phyloP scores from a whole-genome alignment of 2,329 filamentous ascomycete genomes.

The Diaporthe vaccinii region DNA sequence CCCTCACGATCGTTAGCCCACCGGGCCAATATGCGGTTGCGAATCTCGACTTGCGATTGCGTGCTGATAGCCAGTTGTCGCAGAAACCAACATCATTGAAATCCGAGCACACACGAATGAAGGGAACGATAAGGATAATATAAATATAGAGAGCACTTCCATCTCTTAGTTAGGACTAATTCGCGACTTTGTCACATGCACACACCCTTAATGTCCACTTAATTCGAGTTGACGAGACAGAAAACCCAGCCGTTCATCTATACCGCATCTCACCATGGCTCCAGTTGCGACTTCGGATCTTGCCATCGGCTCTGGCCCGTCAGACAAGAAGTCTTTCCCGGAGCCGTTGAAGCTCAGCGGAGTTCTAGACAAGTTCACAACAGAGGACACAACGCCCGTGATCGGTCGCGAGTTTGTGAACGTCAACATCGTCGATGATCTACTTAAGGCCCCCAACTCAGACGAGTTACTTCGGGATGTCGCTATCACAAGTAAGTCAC shows the following conservation, averaged over 20 bases:
- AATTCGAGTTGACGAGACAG: neutral
- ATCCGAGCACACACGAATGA: neutral
- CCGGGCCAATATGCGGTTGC: slow-evolving; percentile 10
- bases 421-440: slow-evolving; percentile 40
- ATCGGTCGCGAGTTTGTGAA: slow-evolving; percentile 39
- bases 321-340: slow-evolving; percentile 31
- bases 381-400: slow-evolving; percentile 38
- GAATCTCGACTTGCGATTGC: slow-evolving; percentile 36
- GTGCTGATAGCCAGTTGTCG: slow-evolving; percentile 22
- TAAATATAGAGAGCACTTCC: neutral
- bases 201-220: neutral
- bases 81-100: neutral
- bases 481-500: slow-evolving; percentile 36
- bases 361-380: slow-evolving; percentile 33
- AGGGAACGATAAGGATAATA: neutral
- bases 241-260: neutral
- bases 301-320: slow-evolving; percentile 14
- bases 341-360: slow-evolving; percentile 37
- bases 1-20: slow-evolving; percentile 3
- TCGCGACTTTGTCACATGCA: too few relatives aligned
- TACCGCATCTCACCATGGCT: slow-evolving; percentile 19
- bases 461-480: slow-evolving; percentile 38
- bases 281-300: slow-evolving; percentile 33
- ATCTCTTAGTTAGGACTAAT: neutral
- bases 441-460: slow-evolving; percentile 35